A percentile compares a stretch with the other conserved stretches of the same genome.
Conservation (phyloP, 2,329 filamentous ascomycete species). For the Gaeumannomyces tritici region DNA sequence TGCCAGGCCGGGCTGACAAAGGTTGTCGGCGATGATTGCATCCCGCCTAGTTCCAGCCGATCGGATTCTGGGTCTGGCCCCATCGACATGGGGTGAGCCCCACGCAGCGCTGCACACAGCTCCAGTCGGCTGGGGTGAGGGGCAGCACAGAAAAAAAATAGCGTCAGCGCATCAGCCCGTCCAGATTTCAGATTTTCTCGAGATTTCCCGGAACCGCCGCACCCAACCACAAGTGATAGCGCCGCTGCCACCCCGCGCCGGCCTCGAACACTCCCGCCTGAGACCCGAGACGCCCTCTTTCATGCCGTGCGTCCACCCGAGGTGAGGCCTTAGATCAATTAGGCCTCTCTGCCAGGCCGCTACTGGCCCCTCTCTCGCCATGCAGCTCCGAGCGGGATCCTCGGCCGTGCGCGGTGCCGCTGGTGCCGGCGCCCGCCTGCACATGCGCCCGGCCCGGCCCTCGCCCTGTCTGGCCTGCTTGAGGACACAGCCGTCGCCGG, state of each 20-base stretch:
- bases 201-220: neutral
- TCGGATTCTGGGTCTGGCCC: neutral
- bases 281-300: neutral
- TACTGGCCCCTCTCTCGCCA: slow-evolving; percentile 20
- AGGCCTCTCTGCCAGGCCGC: slow-evolving; percentile 13
- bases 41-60: neutral
- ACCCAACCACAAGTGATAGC: neutral
- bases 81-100: neutral
- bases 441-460: slow-evolving; percentile 5
- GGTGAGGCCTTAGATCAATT: slow-evolving; percentile 16
- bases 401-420: slow-evolving; percentile 35
- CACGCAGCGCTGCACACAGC: too few relatives aligned
- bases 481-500: slow-evolving; percentile 18
- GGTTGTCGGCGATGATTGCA: neutral
- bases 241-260: neutral
- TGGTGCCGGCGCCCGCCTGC: slow-evolving; percentile 21
- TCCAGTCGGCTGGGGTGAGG: too few relatives aligned
- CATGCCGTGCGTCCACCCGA: neutral
- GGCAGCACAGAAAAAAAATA: neutral
- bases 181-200: neutral
- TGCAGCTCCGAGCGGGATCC: slow-evolving; percentile 47
- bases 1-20: neutral
- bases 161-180: neutral
- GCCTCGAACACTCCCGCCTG: neutral
- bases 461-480: slow-evolving; percentile 29